These are phyloP conservation scores for Globisporangium camurandrum DNA, from an alignment of 352 stramenopile genomes.

Conservation along the genomic window DNA sequence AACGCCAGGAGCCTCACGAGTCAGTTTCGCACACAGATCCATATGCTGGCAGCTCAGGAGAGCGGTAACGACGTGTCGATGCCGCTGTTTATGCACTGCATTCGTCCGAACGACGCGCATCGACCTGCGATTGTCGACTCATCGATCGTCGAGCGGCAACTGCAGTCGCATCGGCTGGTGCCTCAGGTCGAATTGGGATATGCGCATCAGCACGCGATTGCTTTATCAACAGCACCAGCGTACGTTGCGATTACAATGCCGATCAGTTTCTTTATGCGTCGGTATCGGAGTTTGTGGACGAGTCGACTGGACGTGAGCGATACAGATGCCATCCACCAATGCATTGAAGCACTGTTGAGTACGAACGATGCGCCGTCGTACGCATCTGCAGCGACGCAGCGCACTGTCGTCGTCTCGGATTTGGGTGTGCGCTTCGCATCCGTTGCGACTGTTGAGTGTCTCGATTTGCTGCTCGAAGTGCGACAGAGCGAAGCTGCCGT, in stretches of 20 bases:
- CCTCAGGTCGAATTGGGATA: constrained; percentile 24
- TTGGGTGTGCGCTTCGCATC: constrained; percentile 19
- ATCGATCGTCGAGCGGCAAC: constrained; percentile 23
- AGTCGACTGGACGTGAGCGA: neutral
- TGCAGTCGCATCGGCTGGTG: constrained; percentile 24
- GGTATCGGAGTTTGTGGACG: constrained; percentile 24
- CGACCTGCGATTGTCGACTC: constrained; percentile 19
- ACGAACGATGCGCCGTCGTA: neutral
- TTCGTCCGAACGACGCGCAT: constrained; percentile 30
- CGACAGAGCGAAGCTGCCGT: constrained; percentile 23
- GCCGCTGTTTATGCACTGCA: constrained; percentile 48
- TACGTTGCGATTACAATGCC: constrained; percentile 24
- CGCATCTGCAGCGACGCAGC: neutral
- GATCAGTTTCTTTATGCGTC: constrained; percentile 13
- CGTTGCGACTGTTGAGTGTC: constrained; percentile 23
- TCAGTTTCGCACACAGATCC: constrained; percentile 38
- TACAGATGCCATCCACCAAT: constrained; percentile 11
- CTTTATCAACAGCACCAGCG: constrained; percentile 1
- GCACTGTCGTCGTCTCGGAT: constrained; percentile 13
- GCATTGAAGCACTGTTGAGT: constrained; percentile 14
- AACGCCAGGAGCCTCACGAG: constrained; percentile 14
- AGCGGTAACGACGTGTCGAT: constrained; percentile 5
- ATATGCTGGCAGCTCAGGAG: constrained; percentile 10
- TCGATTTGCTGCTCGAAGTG: constrained; percentile 29
- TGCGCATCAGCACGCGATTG: neutral